A percentile compares a stretch with the other conserved stretches of the same genome.
Evolutionary conservation across 495 filamentous ascomycete species (phyloP).

Genomic region (Neurospora sp.): DNA sequence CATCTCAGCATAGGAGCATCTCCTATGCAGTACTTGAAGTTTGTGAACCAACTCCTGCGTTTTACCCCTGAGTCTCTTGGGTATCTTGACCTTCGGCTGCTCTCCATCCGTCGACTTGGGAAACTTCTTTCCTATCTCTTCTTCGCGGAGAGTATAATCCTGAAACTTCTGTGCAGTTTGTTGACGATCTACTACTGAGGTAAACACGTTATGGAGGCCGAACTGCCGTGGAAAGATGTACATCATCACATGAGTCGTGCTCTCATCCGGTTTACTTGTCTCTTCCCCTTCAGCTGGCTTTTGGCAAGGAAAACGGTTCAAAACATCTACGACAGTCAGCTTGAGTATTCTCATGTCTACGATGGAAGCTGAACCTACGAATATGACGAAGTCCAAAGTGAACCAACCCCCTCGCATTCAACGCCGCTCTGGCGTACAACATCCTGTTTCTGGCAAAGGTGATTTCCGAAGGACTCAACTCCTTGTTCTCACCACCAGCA

Average conservation of each 20-base stretch:
- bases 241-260: constrained; percentile 69
- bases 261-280: constrained; percentile 28
- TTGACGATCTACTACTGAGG: constrained; percentile 47
- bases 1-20: constrained; percentile 68
- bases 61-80: constrained; percentile 65
- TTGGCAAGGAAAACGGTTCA: constrained; percentile 59
- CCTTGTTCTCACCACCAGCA: background rate
- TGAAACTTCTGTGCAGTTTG: constrained; percentile 64
- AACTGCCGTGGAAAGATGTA: constrained; percentile 94
- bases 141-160: constrained; percentile 73
- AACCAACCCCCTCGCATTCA: constrained; percentile 57
- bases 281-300: background rate
- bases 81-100: constrained; percentile 37
- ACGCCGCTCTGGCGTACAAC: constrained; percentile 66
- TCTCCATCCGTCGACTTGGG: constrained; percentile 9
- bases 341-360: no score
- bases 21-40: constrained; percentile 57
- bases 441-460: constrained; percentile 74
- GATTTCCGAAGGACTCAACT: constrained; percentile 48
- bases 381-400: constrained; percentile 68
- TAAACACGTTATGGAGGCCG: constrained; percentile 85
- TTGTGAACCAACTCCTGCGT: constrained; percentile 49
- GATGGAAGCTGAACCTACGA: constrained; percentile 36
- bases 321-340: constrained; percentile 51
- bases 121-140: constrained; percentile 54